phyloP scores from a whole-genome alignment of 106 monocot genomes.

The Alisma plantagoaquatica region DNA sequence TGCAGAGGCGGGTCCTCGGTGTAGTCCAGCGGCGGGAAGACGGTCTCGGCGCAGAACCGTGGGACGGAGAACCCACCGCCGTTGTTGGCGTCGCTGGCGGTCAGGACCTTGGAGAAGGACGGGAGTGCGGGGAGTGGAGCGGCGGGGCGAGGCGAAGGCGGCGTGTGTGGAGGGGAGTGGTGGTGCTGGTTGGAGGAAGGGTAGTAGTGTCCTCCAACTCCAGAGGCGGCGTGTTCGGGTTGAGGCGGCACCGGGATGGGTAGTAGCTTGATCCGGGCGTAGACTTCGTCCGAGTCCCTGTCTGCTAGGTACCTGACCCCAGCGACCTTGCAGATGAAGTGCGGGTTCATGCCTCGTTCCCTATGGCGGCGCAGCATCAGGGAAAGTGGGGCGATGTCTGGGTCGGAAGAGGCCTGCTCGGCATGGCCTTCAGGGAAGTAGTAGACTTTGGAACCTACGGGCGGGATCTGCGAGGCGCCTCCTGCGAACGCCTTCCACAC shows the following conservation, averaged over 20 bases:
- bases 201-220: not conserved
- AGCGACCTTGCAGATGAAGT: not conserved
- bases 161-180: too few relatives aligned
- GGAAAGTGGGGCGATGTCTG: not conserved
- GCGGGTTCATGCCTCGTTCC: not conserved
- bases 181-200: too few relatives aligned
- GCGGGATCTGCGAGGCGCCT: not conserved
- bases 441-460: not conserved
- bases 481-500: slow-evolving; percentile 2
- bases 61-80: slow-evolving; percentile 18
- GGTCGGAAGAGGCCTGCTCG: not conserved
- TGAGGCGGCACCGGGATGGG: not conserved
- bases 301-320: not conserved
- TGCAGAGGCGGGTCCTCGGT: slow-evolving; percentile 1
- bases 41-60: slow-evolving; percentile 12
- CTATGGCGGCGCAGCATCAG: too few relatives aligned
- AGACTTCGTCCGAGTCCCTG: not conserved
- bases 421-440: slow-evolving; percentile 9
- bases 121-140: too few relatives aligned
- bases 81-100: slow-evolving; percentile 17
- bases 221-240: not conserved
- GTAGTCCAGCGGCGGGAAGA: slow-evolving; percentile 12
- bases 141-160: not conserved
- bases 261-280: not conserved
- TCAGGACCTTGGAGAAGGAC: slow-evolving; percentile 11